phyloP scores from a whole-genome alignment of 2,329 filamentous ascomycete species.

The Didymella pinodella region DNA sequence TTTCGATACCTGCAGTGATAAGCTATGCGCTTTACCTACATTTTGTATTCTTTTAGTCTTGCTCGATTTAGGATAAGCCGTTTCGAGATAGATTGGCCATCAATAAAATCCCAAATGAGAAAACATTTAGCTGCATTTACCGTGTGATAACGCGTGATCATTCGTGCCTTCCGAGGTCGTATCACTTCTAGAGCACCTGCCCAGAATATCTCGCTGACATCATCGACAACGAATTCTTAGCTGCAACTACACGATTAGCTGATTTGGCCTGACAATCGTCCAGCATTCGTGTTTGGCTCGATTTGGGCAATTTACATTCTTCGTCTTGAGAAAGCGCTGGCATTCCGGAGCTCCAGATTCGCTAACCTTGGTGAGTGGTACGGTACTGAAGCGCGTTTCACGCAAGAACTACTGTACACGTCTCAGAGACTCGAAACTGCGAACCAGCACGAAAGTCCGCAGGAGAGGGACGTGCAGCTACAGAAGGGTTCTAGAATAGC shows the following conservation, averaged over 20 bases:
- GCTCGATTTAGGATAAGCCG: slow-evolving; percentile 12
- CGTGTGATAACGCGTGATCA: neutral
- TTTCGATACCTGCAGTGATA: slow-evolving; percentile 18
- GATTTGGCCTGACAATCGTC: neutral
- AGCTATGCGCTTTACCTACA: slow-evolving; percentile 10
- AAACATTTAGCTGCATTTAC: neutral
- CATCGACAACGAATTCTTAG: neutral
- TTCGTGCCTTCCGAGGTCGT: neutral
- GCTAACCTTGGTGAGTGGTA: slow-evolving; percentile 5
- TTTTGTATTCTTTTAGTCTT: slow-evolving; percentile 17
- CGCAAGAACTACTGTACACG: slow-evolving; percentile 6
- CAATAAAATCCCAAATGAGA: slow-evolving; percentile 7
- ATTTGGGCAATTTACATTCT: neutral
- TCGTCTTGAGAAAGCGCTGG: neutral
- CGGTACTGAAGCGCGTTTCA: slow-evolving; percentile 10
- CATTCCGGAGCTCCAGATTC: slow-evolving; percentile 4
- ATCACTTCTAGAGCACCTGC: neutral
- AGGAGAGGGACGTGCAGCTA: slow-evolving; percentile 4
- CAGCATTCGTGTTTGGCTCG: neutral
- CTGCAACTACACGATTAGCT: neutral
- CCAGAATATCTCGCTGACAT: slow-evolving; percentile 2
- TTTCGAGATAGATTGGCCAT: slow-evolving; percentile 1
- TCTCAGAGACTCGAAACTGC: slow-evolving; percentile 14
- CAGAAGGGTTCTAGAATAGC: slow-evolving; percentile 18
- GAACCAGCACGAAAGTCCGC: neutral